These are phyloP conservation scores for Aspergillus uvarum DNA, from an alignment of 2,329 filamentous ascomycete species.

Conservation along the genomic window DNA sequence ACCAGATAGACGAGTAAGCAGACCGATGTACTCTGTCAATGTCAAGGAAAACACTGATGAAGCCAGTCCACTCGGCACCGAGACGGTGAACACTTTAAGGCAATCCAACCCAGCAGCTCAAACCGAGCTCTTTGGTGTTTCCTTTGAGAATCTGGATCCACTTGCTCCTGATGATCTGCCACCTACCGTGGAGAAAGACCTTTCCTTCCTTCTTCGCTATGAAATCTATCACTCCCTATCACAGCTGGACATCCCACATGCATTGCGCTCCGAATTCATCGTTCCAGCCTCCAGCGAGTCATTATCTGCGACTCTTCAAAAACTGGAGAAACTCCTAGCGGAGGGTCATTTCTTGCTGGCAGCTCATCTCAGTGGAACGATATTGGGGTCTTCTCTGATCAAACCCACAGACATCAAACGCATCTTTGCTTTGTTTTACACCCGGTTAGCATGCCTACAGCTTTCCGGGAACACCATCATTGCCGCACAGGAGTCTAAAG, in stretches of 20 bases:
- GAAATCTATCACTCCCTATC: conserved; percentile 82
- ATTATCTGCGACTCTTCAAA: conserved; percentile 33
- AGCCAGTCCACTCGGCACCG: conserved; percentile 29
- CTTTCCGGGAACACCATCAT: conserved; percentile 71
- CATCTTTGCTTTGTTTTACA: conserved; percentile 78
- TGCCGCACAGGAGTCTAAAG: conserved; percentile 64
- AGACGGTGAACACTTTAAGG: conserved; percentile 20
- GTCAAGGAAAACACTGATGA: conserved; percentile 16
- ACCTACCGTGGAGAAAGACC: conserved; percentile 62
- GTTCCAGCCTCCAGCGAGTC: conserved; percentile 64
- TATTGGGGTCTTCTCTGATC: conserved; percentile 44
- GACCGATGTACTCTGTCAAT: not conserved
- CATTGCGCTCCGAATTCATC: conserved; percentile 69
- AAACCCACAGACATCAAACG: conserved; percentile 55
- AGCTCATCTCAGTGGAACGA: conserved; percentile 52
- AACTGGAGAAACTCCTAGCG: conserved; percentile 65
- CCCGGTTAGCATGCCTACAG: conserved; percentile 76
- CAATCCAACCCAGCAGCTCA: conserved; percentile 15
- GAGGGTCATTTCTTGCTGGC: conserved; percentile 78
- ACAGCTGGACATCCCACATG: conserved; percentile 56
- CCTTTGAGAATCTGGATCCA: conserved; percentile 37
- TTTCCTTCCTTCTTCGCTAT: conserved; percentile 75
- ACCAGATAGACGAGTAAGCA: conserved; percentile 67
- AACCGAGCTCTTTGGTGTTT: conserved; percentile 26
- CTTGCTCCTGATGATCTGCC: conserved; percentile 34